These are phyloP conservation scores for Pelargonium nanum DNA, from an alignment of 345 rosid genomes.

Conservation along the genomic window DNA sequence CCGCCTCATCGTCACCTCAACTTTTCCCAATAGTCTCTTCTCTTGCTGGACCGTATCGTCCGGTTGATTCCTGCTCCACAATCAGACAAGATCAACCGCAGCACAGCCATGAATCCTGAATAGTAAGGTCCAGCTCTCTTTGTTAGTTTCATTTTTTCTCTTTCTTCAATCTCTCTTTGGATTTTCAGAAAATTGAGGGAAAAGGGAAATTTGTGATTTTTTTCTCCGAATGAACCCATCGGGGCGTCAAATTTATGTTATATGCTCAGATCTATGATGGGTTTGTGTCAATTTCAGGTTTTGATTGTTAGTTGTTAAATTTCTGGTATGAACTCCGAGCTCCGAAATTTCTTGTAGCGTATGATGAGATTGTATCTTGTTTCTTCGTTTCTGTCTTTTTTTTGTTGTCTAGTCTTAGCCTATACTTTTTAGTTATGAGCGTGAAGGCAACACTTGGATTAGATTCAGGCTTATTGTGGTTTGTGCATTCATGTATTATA, in stretches of 20 bases:
- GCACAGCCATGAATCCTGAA: not conserved
- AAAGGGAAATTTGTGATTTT: not conserved
- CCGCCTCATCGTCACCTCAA: too few species aligned
- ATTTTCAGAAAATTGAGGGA: not conserved
- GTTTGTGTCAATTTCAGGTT: not conserved
- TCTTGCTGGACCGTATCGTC: not conserved
- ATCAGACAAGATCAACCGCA: not conserved
- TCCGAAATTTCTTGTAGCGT: not conserved
- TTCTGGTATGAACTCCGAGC: not conserved
- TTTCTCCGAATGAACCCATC: not conserved
- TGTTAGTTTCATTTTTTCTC: not conserved
- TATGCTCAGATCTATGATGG: not conserved
- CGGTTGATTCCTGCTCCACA: not conserved
- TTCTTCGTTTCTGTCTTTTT: not conserved
- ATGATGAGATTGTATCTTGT: not conserved
- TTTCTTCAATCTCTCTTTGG: not conserved
- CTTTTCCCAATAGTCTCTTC: not conserved
- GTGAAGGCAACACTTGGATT: too few species aligned
- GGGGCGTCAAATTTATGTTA: not conserved
- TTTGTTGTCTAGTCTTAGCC: not conserved
- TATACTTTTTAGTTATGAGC: too few species aligned
- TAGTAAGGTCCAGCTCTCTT: not conserved
- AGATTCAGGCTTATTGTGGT: not conserved
- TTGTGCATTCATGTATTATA: not conserved
- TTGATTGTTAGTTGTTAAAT: not conserved